Conservation (phyloP, 352 stramenopile genomes). For the Globisporangium emineosum region DNA sequence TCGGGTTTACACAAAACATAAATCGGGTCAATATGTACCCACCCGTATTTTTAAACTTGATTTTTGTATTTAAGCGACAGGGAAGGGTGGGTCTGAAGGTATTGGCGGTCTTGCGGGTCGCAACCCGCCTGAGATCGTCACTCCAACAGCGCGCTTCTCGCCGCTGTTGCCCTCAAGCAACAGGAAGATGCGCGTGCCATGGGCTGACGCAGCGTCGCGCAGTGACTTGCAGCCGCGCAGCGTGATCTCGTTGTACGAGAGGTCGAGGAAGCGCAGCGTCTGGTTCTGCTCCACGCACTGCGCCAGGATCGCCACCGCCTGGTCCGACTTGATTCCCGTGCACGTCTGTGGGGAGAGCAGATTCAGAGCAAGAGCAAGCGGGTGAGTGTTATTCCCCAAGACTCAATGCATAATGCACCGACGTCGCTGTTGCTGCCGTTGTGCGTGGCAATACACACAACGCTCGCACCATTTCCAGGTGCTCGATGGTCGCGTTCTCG, state of each 20-base stretch:
- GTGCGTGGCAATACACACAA: neutral
- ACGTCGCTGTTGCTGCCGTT: neutral
- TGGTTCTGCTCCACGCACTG: conserved; percentile 41
- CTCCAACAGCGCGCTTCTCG: conserved; percentile 30
- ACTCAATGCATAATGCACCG: neutral
- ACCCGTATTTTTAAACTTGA: neutral
- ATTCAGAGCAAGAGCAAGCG: neutral
- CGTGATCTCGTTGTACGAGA: conserved; percentile 80
- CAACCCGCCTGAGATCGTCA: conserved; percentile 33
- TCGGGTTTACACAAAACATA: neutral
- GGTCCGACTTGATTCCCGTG: conserved; percentile 63
- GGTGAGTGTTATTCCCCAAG: too few species aligned
- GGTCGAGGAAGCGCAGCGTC: conserved; percentile 45
- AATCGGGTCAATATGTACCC: neutral
- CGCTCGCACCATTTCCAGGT: conserved; percentile 53
- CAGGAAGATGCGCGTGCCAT: conserved; percentile 20
- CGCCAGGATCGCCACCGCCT: conserved; percentile 43
- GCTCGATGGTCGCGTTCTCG: conserved; percentile 42
- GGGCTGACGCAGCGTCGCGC: conserved; percentile 36
- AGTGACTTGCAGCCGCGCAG: conserved; percentile 70
- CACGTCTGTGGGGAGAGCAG: conserved; percentile 33
- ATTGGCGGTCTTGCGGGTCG: conserved; percentile 6
- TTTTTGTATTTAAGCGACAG: neutral
- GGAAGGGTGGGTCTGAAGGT: neutral
- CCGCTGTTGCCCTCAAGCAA: conserved; percentile 46